Evolutionary conservation across 768 basidiomycete genomes (phyloP).

Genomic region (Mycena floridula): DNA sequence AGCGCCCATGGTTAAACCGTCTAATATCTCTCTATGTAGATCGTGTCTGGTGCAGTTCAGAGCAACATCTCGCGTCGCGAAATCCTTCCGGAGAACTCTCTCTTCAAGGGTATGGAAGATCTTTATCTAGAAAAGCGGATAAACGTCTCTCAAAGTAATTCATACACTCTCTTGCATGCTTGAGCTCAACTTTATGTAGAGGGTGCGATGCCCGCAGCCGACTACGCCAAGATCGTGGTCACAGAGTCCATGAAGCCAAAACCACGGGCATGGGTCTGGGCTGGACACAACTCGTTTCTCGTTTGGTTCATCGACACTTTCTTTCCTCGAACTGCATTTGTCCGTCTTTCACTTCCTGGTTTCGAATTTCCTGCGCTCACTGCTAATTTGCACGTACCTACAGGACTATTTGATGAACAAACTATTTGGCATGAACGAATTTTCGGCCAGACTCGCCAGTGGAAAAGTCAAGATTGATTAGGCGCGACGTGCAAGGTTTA

Average conservation of each 20-base stretch:
- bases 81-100: constrained; percentile 6
- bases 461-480: no score
- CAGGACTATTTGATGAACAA: constrained; percentile 9
- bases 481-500: no score
- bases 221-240: constrained; percentile 10
- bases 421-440: constrained; percentile 7
- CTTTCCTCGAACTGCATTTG: constrained; percentile 8
- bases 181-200: neutral
- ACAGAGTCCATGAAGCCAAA: constrained; percentile 5
- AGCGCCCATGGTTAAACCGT: neutral
- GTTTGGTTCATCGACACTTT: constrained; percentile 14
- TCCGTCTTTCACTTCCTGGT: neutral
- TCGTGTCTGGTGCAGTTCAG: constrained; percentile 7
- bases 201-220: constrained; percentile 3
- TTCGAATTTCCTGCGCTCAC: neutral
- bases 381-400: no score
- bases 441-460: constrained; percentile 4
- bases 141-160: constrained; percentile 5
- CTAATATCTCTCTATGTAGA: neutral
- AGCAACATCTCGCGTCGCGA: constrained; percentile 7
- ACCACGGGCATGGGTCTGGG: constrained; percentile 13
- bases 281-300: constrained; percentile 5
- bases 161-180: neutral
- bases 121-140: constrained; percentile 8
- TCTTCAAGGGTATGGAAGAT: constrained; percentile 11